These are phyloP conservation scores for Aspergillus conjunctus DNA, from an alignment of 495 filamentous ascomycete species.

Conservation along the genomic window DNA sequence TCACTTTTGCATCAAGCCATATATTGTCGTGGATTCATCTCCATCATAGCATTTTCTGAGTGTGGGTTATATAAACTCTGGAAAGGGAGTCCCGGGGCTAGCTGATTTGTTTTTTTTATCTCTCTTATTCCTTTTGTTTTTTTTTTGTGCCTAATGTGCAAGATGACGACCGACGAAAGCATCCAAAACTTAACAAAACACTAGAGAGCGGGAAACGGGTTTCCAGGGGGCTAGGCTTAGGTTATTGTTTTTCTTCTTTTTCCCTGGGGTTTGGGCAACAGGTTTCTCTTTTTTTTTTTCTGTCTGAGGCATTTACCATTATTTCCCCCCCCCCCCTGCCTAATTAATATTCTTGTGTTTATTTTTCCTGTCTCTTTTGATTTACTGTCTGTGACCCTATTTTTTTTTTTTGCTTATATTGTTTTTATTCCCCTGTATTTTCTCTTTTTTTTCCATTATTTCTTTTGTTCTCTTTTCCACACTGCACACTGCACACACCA, in stretches of 20 bases:
- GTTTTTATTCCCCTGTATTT: slow-evolving; percentile 2
- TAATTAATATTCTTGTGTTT: background rate
- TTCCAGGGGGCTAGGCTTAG: slow-evolving; percentile 12
- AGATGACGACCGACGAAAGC: slow-evolving; percentile 26
- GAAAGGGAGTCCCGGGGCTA: slow-evolving; percentile 38
- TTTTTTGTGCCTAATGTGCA: slow-evolving; percentile 22
- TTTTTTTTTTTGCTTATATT: slow-evolving; percentile 8
- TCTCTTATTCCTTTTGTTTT: slow-evolving; percentile 23
- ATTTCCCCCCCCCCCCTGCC: background rate
- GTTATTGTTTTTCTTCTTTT: background rate
- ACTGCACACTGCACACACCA: slow-evolving; percentile 3
- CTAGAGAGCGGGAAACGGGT: slow-evolving; percentile 18
- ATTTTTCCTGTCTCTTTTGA: background rate
- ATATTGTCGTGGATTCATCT: slow-evolving; percentile 32
- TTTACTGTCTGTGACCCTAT: background rate
- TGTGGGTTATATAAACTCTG: slow-evolving; percentile 29
- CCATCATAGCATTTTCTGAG: slow-evolving; percentile 27
- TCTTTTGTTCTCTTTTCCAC: slow-evolving; percentile 10
- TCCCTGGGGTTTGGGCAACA: slow-evolving; percentile 15
- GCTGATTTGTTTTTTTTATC: slow-evolving; percentile 29
- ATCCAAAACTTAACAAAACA: slow-evolving; percentile 13
- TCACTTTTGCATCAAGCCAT: slow-evolving; percentile 26
- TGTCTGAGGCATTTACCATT: background rate
- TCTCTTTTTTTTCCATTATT: slow-evolving; percentile 3
- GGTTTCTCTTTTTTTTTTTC: slow-evolving; percentile 7